Conservation (phyloP, 768 basidiomycete species). For the Tylopilus rubrobrunneus region DNA sequence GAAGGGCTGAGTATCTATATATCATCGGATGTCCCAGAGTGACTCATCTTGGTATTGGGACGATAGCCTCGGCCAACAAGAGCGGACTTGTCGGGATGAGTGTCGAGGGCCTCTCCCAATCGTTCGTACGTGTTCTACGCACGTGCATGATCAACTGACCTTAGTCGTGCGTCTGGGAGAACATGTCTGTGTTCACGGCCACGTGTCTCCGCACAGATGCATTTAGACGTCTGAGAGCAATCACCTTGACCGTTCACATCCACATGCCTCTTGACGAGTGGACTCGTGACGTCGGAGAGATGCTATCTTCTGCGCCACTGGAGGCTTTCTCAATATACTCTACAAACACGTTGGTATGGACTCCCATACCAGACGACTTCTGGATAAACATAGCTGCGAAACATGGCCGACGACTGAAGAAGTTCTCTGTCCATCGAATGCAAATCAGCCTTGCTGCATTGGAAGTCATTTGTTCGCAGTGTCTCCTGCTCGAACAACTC, state of each 20-base stretch:
- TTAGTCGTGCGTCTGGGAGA: conserved; percentile 34
- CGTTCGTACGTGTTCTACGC: conserved; percentile 45
- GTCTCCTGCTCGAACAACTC: conserved; percentile 53
- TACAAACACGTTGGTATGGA: conserved; percentile 38
- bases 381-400: conserved; percentile 45
- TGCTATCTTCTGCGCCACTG: conserved; percentile 50
- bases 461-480: conserved; percentile 50
- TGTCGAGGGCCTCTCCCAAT: conserved; percentile 58
- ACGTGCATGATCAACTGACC: neutral
- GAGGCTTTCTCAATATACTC: conserved; percentile 63
- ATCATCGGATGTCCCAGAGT: conserved; percentile 69
- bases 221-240: conserved; percentile 45
- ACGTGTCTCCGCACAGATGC: conserved; percentile 33
- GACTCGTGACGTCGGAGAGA: conserved; percentile 38
- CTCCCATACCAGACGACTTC: conserved; percentile 42
- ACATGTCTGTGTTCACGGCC: conserved; percentile 45
- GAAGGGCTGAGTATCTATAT: conserved; percentile 49
- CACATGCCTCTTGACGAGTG: conserved; percentile 39
- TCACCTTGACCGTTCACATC: conserved; percentile 53
- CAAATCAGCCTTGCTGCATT: conserved; percentile 49
- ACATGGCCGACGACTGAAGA: conserved; percentile 50
- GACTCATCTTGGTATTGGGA: conserved; percentile 55
- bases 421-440: conserved; percentile 65
- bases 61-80: conserved; percentile 43
- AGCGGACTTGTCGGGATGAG: conserved; percentile 50